A percentile compares a stretch with the other conserved stretches of the same genome.
Evolutionary conservation across 495 filamentous ascomycete genomes (phyloP).

Genomic region (Apiosordaria backusii): DNA sequence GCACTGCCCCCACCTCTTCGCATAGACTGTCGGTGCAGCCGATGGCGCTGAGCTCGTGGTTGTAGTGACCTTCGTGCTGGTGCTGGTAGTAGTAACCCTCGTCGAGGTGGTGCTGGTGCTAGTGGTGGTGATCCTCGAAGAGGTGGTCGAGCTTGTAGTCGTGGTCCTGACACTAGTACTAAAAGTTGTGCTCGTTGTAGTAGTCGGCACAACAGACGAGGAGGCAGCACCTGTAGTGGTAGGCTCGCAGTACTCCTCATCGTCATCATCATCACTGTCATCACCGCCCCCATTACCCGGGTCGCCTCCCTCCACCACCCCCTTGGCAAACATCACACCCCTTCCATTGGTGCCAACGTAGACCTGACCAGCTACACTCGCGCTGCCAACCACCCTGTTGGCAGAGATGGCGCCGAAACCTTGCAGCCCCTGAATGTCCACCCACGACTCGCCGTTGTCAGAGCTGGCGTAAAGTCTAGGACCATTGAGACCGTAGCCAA

Average conservation of each 20-base stretch:
- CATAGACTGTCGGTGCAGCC: conserved; percentile 8
- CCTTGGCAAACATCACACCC: conserved; percentile 51
- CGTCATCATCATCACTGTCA: neutral
- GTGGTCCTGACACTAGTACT: neutral
- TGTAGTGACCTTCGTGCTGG: conserved; percentile 14
- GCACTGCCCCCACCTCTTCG: conserved; percentile 27
- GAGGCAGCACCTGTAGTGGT: conserved; percentile 6
- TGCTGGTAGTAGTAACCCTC: conserved; percentile 6
- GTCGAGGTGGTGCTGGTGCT: conserved; percentile 1
- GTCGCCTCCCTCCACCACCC: conserved; percentile 15
- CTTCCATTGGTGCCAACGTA: conserved; percentile 59
- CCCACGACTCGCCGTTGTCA: conserved; percentile 49
- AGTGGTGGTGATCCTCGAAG: conserved; percentile 4
- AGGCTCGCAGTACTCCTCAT: neutral
- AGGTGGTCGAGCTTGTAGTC: conserved; percentile 8
- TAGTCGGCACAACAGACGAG: conserved; percentile 8
- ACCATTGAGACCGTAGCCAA: conserved; percentile 44
- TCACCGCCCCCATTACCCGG: neutral
- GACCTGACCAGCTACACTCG: conserved; percentile 49
- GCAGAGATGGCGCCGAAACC: conserved; percentile 50
- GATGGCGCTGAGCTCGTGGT: conserved; percentile 11
- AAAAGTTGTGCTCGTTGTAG: conserved; percentile 11
- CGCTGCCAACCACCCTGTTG: conserved; percentile 47
- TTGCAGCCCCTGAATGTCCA: conserved; percentile 50
- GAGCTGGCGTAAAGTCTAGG: conserved; percentile 49